Conservation (phyloP, 2,329 filamentous ascomycete genomes). For the Cytospora schulzeri region DNA sequence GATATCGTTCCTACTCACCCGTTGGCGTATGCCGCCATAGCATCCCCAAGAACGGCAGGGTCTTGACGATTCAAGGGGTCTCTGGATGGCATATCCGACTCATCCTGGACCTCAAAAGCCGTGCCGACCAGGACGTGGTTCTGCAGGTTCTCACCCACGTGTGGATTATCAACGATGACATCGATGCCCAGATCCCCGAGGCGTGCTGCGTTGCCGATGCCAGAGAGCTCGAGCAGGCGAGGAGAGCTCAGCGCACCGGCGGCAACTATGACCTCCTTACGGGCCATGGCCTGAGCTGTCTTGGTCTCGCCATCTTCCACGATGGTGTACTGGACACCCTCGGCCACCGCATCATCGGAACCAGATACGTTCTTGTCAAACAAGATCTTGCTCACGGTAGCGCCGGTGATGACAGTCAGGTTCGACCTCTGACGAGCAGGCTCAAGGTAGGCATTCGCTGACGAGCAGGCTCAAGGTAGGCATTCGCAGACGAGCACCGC, state of each 20-base stretch:
- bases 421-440: constrained; percentile 17
- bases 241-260: constrained; percentile 36
- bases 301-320: constrained; percentile 26
- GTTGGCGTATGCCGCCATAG: background rate
- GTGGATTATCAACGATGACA: constrained; percentile 38
- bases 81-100: background rate
- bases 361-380: constrained; percentile 11
- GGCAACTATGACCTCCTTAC: constrained; percentile 35
- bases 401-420: constrained; percentile 28
- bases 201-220: constrained; percentile 37
- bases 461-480: constrained; percentile 17
- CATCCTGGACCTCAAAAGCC: constrained; percentile 35
- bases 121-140: constrained; percentile 35
- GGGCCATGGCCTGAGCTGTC: constrained; percentile 15
- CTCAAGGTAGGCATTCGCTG: constrained; percentile 22
- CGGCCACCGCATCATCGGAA: constrained; percentile 12
- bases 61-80: constrained; percentile 1
- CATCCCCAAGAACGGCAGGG: background rate
- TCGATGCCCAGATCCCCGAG: constrained; percentile 35
- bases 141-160: constrained; percentile 43
- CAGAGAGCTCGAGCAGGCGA: constrained; percentile 26
- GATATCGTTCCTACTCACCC: background rate
- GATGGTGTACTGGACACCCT: constrained; percentile 8
- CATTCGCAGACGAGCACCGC: constrained; percentile 18
- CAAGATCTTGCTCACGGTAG: constrained; percentile 31